phyloP scores from a whole-genome alignment of 2,329 filamentous ascomycete genomes.

The Penicillium sp. region DNA sequence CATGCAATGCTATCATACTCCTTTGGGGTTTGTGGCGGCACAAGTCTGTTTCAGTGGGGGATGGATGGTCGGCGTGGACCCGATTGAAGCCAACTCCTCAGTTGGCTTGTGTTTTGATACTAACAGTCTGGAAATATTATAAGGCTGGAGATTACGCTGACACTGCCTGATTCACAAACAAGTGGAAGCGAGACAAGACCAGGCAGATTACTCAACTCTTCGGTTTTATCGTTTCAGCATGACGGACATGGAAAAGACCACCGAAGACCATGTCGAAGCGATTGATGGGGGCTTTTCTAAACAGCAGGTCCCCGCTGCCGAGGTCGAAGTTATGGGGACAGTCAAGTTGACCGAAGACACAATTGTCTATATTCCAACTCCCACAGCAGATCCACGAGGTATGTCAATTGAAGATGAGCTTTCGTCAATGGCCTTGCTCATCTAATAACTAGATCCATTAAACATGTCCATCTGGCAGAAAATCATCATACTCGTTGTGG shows the following conservation, averaged over 20 bases:
- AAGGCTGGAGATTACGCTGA: not conserved
- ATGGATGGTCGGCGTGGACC: slow-evolving; percentile 6
- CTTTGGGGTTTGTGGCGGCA: not conserved
- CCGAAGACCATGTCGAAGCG: slow-evolving; percentile 19
- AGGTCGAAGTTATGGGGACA: slow-evolving; percentile 24
- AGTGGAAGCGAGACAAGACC: not conserved
- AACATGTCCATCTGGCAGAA: slow-evolving; percentile 33
- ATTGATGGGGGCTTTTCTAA: slow-evolving; percentile 9
- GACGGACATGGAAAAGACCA: slow-evolving; percentile 9
- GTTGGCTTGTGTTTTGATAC: not conserved
- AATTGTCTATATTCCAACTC: slow-evolving; percentile 38
- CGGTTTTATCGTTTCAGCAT: not conserved
- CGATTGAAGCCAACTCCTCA: slow-evolving; percentile 6
- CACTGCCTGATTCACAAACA: not conserved
- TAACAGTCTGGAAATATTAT: not conserved
- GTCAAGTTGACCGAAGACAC: slow-evolving; percentile 34
- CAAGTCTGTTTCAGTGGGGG: not conserved
- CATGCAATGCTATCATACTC: not conserved
- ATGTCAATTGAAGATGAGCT: not conserved
- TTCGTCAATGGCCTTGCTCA: not conserved
- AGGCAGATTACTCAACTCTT: too few relatives aligned
- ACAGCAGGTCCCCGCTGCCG: not conserved
- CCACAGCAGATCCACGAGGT: slow-evolving; percentile 37
- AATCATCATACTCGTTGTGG: slow-evolving; percentile 27
- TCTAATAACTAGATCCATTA: slow-evolving; percentile 28